Evolutionary conservation across 148 eudicot genomes (phyloP), one percentile per base, ranked within the genome.

Genomic region (Rhododendron williamsianum): DNA sequence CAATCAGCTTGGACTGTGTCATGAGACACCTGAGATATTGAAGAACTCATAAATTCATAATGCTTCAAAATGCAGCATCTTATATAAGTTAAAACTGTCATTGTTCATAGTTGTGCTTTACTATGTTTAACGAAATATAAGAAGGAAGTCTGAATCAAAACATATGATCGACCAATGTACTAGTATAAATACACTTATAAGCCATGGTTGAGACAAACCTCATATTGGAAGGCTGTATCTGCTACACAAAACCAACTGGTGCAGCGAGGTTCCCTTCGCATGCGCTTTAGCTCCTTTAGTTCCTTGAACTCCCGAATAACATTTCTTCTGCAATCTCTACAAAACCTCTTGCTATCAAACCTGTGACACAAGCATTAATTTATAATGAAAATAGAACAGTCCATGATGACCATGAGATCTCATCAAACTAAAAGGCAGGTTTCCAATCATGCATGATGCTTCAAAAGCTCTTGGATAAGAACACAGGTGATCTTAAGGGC

Each of bases 281-380:
- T 92, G 87, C 98, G 95, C 89, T 97, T 97, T 82, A 95, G 90
- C 88, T 97, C 99, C 88, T 95, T 97, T 81, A 97, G 89, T 89
- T 97, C 99, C 88, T 93, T 95, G 79, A 95, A 97, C 89, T 97
- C 99, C 52, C 98, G 95, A 67, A 97, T 95, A 43, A 97, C 99
- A 90, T 97, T 95, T 89, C 95, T 94, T 87, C 99, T 87, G 92
- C 99, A 97, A 89, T 97, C 98, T 93, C 98, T 90, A 85, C 98
- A 97, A 86, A 97, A 97, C 78, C 98, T 92, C 90, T 95, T 97
- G 95, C 94, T 94, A 84, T 97, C 99, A 86, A 97, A 97, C 91
- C 99, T 97, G 95, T 78, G 43, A 88, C 77, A 86, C 78, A 82
- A 76, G 83, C 80, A 41, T 33, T 46, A 87, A 27, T 21, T 81